Conservation (phyloP, 1,284 basidiomycete species). For the Rhizoctonia solani region DNA sequence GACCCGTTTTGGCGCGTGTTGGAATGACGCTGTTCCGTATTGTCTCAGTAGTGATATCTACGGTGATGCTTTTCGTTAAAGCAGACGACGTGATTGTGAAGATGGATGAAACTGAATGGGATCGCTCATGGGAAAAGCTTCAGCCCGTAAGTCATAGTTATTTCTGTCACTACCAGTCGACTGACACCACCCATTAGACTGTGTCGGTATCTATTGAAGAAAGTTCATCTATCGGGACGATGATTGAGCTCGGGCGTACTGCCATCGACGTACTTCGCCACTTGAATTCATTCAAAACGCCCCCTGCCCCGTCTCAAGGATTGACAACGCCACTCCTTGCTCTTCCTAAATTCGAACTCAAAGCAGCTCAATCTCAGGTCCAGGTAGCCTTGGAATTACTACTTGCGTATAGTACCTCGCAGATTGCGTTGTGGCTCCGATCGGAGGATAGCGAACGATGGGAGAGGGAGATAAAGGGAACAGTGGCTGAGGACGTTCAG, state of each 20-base stretch:
- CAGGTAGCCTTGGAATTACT: conserved; percentile 68
- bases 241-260: conserved; percentile 74
- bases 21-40: conserved; percentile 38
- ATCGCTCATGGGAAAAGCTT: conserved; percentile 29
- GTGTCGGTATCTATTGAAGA: conserved; percentile 79
- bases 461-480: conserved; percentile 72
- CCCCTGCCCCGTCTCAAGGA: conserved; percentile 44
- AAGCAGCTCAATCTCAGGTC: conserved; percentile 57
- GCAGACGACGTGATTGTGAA: conserved; percentile 28
- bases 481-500: conserved; percentile 74
- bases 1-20: conserved; percentile 70
- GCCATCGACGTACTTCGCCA: conserved; percentile 69
- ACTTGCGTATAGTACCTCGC: conserved; percentile 75
- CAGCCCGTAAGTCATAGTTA: conserved; percentile 8
- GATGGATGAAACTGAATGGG: conserved; percentile 24
- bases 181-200: conserved; percentile 54
- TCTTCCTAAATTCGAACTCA: conserved; percentile 55
- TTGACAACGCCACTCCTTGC: conserved; percentile 40
- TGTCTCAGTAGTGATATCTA: neutral
- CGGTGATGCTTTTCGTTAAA: conserved; percentile 29
- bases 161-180: neutral
- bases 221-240: conserved; percentile 75
- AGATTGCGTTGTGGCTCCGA: conserved; percentile 67
- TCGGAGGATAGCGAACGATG: conserved; percentile 60
- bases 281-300: conserved; percentile 54